Percentiles rank a stretch among this genome's conserved stretches.
Conservation (phyloP, 345 rosid genomes). For the Geranium brycei region DNA sequence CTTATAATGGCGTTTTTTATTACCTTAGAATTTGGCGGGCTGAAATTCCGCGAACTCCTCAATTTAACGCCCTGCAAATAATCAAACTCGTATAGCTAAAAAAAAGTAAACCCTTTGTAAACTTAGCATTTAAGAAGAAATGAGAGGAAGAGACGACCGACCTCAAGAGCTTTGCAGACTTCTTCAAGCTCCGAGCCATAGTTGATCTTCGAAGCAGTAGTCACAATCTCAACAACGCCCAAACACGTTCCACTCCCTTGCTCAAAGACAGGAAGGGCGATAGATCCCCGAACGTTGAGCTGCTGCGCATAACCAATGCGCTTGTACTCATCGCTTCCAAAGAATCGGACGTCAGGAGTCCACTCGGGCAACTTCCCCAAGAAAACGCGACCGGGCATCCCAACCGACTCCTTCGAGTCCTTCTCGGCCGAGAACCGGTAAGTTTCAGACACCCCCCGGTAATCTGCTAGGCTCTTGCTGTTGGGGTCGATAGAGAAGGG, state of each 20-base stretch:
- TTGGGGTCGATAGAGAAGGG: conserved; percentile 47
- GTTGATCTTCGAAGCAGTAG: conserved; percentile 53
- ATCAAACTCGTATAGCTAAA: neutral
- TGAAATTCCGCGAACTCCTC: conserved; percentile 48
- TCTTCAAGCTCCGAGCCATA: conserved; percentile 62
- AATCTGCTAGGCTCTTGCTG: conserved; percentile 45
- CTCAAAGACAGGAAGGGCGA: conserved; percentile 82
- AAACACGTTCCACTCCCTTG: conserved; percentile 57
- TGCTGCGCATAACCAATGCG: conserved; percentile 51
- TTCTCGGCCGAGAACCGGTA: conserved; percentile 63
- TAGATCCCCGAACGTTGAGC: conserved; percentile 61
- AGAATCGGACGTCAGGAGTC: conserved; percentile 92
- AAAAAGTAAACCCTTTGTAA: too few relatives aligned
- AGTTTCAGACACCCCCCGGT: conserved; percentile 50
- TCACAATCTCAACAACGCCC: conserved; percentile 83
- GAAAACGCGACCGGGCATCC: conserved; percentile 80
- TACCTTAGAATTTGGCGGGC: conserved; percentile 41
- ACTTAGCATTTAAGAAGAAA: too few relatives aligned
- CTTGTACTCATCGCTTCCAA: conserved; percentile 55
- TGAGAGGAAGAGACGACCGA: conserved; percentile 31
- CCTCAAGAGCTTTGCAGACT: conserved; percentile 93
- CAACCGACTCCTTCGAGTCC: conserved; percentile 44
- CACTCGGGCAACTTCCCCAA: conserved; percentile 73
- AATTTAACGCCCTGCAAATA: conserved; percentile 63
- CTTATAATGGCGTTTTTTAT: neutral